Conservation (phyloP, 2,329 filamentous ascomycete genomes). For the Fusarium chaquense region DNA sequence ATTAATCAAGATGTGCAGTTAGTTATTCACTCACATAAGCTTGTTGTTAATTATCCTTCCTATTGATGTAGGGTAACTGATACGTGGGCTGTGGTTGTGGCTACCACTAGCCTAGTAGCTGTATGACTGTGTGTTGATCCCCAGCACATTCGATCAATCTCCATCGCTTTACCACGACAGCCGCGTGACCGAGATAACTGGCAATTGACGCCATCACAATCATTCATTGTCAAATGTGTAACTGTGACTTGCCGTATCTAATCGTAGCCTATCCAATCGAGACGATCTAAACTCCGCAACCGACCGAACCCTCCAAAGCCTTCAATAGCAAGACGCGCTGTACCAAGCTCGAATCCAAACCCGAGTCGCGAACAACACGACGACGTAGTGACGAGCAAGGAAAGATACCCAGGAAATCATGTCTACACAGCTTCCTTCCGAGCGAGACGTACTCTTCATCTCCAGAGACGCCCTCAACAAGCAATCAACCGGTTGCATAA, state of each 20-base stretch:
- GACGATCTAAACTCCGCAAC: not conserved
- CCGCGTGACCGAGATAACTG: not conserved
- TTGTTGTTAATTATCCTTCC: fast-evolving
- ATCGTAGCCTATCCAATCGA: not conserved
- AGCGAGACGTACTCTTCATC: not conserved
- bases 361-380: not conserved
- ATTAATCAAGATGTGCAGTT: no score
- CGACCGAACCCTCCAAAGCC: not conserved
- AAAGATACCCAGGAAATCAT: not conserved
- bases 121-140: no score
- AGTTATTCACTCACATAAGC: fast-evolving
- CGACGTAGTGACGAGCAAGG: not conserved
- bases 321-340: not conserved
- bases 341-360: not conserved
- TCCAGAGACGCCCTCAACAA: not conserved
- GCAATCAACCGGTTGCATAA: not conserved
- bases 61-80: not conserved
- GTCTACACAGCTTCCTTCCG: not conserved
- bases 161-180: not conserved
- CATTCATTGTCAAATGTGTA: fast-evolving
- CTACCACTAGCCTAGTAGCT: not conserved
- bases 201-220: fast-evolving
- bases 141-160: not conserved
- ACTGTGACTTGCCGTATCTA: not conserved
- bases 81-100: not conserved